Base-by-base conservation (phyloP, 495 filamentous ascomycete genomes). In the Articulospora tetracladia region DNA sequence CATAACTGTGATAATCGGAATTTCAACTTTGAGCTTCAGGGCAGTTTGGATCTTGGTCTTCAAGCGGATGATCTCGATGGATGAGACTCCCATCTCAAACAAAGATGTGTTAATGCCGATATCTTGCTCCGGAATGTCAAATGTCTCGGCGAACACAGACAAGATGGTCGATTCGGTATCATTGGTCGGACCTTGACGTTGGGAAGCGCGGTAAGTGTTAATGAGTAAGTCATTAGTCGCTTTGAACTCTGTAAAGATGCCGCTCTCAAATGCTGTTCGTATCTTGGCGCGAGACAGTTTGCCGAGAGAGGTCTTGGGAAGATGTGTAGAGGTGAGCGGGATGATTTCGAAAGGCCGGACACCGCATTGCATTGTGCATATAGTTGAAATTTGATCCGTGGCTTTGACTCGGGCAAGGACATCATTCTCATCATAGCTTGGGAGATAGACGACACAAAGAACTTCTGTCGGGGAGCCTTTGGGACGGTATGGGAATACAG, bases 221-320 rank as follows among this genome's bases (percentile, higher is more conserved):
- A 44, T 53, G 23, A 27, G 24, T 20, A 28, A 22, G 8, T 57
- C 11, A 36, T 54, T 44, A 15, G 63, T 17, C 10, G 28, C 26
- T 17, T 47, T 57, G 12, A 54, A 32, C 34, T 68, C 65, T 30
- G 68, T 55, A 46, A 73, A 76, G 7, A 51, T 26, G 8, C 74
- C 75, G n/a, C 32, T 30, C 56, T 76, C 72, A 17, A 76, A 70
- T 8, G 64, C 57, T 0, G 57, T 57, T 26, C 64, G 64, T 19
- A 81, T 62, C 52, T 77, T 79, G 7, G 68, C 46, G 0, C 74
- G 71, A 10, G 79, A 80, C 1, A 83, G 39, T 63, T 83, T 83
- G 7, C 79, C 80, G 17, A 82, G 68, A 0, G 78, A 64, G 1
- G 76, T 68, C 60, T 72, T 79, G 34, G 64, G 72, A 34, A 75